phyloP scores from a whole-genome alignment of 192 early-diverging fungal genomes.

The Spizellomyces punctatus region DNA sequence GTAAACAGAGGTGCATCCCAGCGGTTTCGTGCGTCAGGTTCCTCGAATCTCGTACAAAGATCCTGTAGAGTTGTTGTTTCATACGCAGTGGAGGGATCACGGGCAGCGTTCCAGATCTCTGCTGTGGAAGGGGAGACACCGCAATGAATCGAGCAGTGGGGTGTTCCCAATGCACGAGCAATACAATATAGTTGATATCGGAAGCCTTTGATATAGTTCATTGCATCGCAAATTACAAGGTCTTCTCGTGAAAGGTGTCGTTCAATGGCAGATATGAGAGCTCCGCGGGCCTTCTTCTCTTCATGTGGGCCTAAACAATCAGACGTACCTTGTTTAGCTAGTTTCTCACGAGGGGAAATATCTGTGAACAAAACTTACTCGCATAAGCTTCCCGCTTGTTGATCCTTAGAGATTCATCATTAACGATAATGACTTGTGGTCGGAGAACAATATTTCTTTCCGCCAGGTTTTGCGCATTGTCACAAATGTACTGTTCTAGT shows the following conservation, averaged over 20 bases:
- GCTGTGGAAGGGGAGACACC: constrained; percentile 29
- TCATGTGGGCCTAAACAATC: constrained; percentile 44
- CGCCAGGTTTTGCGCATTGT: constrained; percentile 4
- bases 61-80: constrained; percentile 65
- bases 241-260: constrained; percentile 77
- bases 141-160: constrained; percentile 74
- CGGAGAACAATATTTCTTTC: constrained; percentile 3
- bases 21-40: constrained; percentile 83
- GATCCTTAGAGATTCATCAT: constrained; percentile 76
- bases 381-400: constrained; percentile 61
- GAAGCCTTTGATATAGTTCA: constrained; percentile 99
- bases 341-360: too few species aligned
- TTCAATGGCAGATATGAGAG: constrained; percentile 88
- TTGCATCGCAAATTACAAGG: constrained; percentile 88
- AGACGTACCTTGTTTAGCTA: too few species aligned
- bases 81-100: constrained; percentile 27
- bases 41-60: constrained; percentile 88
- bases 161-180: constrained; percentile 79
- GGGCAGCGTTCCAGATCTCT: constrained; percentile 32
- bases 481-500: constrained; percentile 45
- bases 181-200: constrained; percentile 96
- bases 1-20: constrained; percentile 99
- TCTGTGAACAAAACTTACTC: constrained; percentile 43
- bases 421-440: constrained; percentile 64
- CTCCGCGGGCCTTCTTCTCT: constrained; percentile 90